Base-by-base conservation (phyloP, 2,329 filamentous ascomycete species). In the Emydomyces testavorans region DNA sequence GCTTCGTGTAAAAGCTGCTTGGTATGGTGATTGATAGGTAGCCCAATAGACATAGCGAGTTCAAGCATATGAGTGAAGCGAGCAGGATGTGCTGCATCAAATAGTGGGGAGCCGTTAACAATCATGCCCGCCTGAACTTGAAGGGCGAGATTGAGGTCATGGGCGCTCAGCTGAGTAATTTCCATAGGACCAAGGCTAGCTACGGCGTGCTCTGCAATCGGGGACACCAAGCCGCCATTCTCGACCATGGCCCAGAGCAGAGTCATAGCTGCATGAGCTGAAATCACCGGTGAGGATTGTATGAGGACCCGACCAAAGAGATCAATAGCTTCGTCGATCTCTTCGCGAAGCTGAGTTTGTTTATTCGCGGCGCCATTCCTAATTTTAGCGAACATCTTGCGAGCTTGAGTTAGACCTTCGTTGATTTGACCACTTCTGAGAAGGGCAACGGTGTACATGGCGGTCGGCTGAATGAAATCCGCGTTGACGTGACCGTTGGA, bases 391-490 rank as follows among this genome's bases (percentile, higher is more conserved):
- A 95, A 94, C 85, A 94, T 93, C 60, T 80, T 73, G 57, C 92
- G 85, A 7, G 85, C 82, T 62, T 92, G 80, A 10, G 75, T 71
- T 50, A 96, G 68, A 42, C 83, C 92, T 60, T 90, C 85, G n/a
- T 82, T 79, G 41, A 89, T 77, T 59, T 88, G 82, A 35, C 88
- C 87, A 53, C 85, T 86, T 46, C 85, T 84, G 61, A 96, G 83
- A 64, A 96, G 73, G 40, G 88, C 86, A 49, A 94, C 79, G 11
- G 85, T 80, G 60, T 90, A 94, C 87, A 95, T 94, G 49, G 85
- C 79, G 10, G 87, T 83, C 20, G 88, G 85, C 68, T 94, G 88
- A 53, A 94, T 83, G 64, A 93, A 82, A 26, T 79, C 71, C 46
- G 74, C 63, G 10, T 76, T 75, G 28, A 79, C 74, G 44, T 74